Evolutionary conservation across 192 early-diverging fungal species (phyloP), one percentile per base, ranked within the genome.

Genomic region (Entomortierella beljakovae): DNA sequence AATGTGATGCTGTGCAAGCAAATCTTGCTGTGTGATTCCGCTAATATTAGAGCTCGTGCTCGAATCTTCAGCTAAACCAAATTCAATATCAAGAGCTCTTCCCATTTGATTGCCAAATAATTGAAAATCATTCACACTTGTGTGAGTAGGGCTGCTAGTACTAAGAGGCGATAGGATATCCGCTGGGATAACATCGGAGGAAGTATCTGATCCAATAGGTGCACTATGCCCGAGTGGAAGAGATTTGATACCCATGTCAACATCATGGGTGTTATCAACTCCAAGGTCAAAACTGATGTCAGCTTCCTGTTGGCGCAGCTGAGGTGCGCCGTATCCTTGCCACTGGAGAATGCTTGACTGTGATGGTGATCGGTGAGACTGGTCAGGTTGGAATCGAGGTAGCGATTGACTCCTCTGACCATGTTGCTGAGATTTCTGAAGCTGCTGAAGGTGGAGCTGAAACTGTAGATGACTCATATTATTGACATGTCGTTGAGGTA

Each of bases 391-490:
- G 20, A 52, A 52, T 26, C 57, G 59, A 38, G 55, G 69, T 35
- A 59, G 29, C 10, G 55, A 55, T 26, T 73, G 71, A 28, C 54
- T 57, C 23, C 58, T 40, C 37, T 72, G 70, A 13, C 49, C 15
- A 33, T 75, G 40, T 22, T 50, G 64, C 9, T 74, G 70, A 7
- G 61, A 64, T 18, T 48, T 61, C 25, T 75, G 72, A 11, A 64
- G 7, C 32, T 76, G 72, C n/a, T 68, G 72, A 20, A 68, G 58
- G 6, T 76, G 58, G 15, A 68, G 60, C 42, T 76, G 73, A 43
- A 76, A 57, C n/a, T 76, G 73, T 7, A 76, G 26, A 33, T 76
- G 65, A 29, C 71, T 75, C 31, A 68, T 59, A 31, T 31, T 76
- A 18, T 61, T 67, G n/a, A 52, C 57, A 26, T 76, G 58, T 1